phyloP scores from a whole-genome alignment of 345 rosid genomes.

The Clausena lansium region DNA sequence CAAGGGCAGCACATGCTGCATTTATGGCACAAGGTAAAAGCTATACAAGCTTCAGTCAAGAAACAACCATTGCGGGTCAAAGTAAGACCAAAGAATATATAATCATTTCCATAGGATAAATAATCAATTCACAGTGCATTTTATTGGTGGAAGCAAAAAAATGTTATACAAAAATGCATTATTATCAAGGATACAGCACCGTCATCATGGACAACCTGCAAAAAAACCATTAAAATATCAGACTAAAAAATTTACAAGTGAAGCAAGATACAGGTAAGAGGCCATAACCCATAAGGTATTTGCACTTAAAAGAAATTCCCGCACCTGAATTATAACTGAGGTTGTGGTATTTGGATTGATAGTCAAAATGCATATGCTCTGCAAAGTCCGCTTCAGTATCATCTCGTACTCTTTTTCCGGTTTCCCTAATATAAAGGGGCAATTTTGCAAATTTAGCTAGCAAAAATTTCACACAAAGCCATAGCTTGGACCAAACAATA shows the following conservation, averaged over 20 bases:
- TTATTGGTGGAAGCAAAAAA: background rate
- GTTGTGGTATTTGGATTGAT: slow-evolving; percentile 88
- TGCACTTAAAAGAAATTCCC: background rate
- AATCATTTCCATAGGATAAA: background rate
- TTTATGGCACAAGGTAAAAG: slow-evolving; percentile 93
- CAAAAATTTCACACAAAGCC: background rate
- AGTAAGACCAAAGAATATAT: background rate
- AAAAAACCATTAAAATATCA: background rate
- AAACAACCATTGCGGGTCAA: slow-evolving; percentile 13
- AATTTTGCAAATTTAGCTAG: slow-evolving; percentile 9
- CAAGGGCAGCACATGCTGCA: slow-evolving; percentile 93
- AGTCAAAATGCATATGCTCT: slow-evolving; percentile 75
- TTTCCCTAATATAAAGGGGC: slow-evolving; percentile 47
- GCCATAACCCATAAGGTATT: background rate
- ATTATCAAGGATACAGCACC: slow-evolving; percentile 84
- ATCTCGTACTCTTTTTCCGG: slow-evolving; percentile 76
- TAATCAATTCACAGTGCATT: background rate
- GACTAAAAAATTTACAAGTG: background rate
- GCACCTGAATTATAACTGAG: slow-evolving; percentile 75
- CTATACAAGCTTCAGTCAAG: slow-evolving; percentile 52
- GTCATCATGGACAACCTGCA: slow-evolving; percentile 86
- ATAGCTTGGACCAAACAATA: background rate
- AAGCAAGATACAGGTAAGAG: background rate
- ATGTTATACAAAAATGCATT: slow-evolving; percentile 1
- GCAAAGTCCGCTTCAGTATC: slow-evolving; percentile 81